A percentile compares a stretch with the other conserved stretches of the same genome.
These are phyloP conservation scores for Aspergillus hiratsukae DNA, from an alignment of 2,329 filamentous ascomycete genomes.

Conservation along the genomic window DNA sequence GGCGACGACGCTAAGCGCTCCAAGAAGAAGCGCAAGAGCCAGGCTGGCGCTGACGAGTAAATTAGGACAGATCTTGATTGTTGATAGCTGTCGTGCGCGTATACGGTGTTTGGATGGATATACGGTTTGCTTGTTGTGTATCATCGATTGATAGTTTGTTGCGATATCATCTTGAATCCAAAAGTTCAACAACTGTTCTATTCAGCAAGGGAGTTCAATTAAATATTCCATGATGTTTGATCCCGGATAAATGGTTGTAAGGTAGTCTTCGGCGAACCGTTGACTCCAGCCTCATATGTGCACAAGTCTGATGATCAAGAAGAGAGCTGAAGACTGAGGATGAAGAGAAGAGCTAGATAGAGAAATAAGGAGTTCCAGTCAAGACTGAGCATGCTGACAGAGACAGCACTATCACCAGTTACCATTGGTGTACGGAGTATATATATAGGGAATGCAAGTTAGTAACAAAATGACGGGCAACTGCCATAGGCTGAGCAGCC, in stretches of 20 bases:
- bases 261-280: too few relatives aligned
- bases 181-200: neutral
- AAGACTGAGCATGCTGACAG: too few relatives aligned
- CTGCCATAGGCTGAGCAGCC: slow-evolving; percentile 10
- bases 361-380: too few relatives aligned
- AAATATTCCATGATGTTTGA: too few relatives aligned
- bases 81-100: neutral
- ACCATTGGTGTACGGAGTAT: too few relatives aligned
- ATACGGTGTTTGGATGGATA: neutral
- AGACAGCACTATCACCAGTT: too few relatives aligned
- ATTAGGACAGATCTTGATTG: slow-evolving; percentile 6
- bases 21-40: slow-evolving; percentile 48
- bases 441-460: neutral
- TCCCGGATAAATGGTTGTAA: too few relatives aligned
- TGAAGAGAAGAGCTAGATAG: too few relatives aligned
- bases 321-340: too few relatives aligned
- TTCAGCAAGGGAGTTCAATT: too few relatives aligned
- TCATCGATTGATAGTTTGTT: neutral
- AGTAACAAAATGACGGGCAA: slow-evolving; percentile 6
- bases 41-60: slow-evolving; percentile 26
- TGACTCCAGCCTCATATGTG: too few relatives aligned
- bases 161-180: neutral
- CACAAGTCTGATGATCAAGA: too few relatives aligned
- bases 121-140: neutral
- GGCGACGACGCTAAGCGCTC: slow-evolving; percentile 31